phyloP scores from a whole-genome alignment of 2,329 filamentous ascomycete genomes.

The Diaporthe vexans region DNA sequence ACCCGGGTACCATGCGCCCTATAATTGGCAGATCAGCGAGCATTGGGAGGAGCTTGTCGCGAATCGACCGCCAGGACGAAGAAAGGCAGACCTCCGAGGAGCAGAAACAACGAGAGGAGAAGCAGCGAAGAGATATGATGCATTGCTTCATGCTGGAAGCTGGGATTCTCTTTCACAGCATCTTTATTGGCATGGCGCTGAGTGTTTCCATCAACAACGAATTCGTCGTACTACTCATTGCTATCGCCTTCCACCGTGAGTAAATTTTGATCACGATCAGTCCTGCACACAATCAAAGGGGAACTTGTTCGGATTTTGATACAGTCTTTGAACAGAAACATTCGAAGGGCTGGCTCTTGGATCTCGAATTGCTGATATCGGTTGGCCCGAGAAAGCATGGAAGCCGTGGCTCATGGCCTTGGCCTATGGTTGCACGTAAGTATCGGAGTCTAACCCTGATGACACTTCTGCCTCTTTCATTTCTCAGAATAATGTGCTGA shows the following conservation, averaged over 20 bases:
- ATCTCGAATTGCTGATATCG: slow-evolving; percentile 5
- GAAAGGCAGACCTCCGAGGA: slow-evolving; percentile 5
- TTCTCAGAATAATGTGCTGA: neutral
- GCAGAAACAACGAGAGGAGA: neutral
- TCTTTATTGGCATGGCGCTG: slow-evolving; percentile 22
- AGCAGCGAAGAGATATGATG: slow-evolving; percentile 15
- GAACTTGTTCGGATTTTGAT: neutral
- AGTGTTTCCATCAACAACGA: slow-evolving; percentile 15
- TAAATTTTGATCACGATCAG: neutral
- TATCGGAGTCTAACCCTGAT: neutral
- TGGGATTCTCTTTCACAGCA: slow-evolving; percentile 11
- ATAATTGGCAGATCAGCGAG: slow-evolving; percentile 2
- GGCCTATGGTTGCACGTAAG: slow-evolving; percentile 23
- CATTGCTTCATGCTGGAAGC: slow-evolving; percentile 21
- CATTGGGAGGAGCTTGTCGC: slow-evolving; percentile 10
- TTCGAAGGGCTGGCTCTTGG: slow-evolving; percentile 12
- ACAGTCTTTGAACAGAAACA: neutral
- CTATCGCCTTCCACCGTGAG: slow-evolving; percentile 13
- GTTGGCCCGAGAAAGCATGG: slow-evolving; percentile 6
- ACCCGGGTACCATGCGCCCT: neutral
- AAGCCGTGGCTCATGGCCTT: slow-evolving; percentile 11
- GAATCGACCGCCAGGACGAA: neutral
- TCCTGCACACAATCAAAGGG: neutral
- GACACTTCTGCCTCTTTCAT: neutral
- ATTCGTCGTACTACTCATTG: slow-evolving; percentile 4